Evolutionary conservation across 768 basidiomycete species (phyloP).

Genomic region (Fomitopsis pulvina): DNA sequence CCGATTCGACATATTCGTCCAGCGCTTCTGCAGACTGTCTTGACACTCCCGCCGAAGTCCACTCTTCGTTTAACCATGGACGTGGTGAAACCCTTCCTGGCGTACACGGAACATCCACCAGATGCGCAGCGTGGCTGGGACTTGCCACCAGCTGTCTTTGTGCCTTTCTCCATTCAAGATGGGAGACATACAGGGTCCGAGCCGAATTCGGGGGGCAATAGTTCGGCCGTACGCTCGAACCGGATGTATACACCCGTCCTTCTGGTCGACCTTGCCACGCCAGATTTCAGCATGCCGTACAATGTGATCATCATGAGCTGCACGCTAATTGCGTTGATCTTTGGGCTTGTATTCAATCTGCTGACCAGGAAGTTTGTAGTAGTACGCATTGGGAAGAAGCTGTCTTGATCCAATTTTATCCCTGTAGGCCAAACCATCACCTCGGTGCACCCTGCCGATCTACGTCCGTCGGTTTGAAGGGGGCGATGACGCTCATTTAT

Average conservation of each 20-base stretch:
- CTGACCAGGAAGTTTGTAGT: slow-evolving; percentile 79
- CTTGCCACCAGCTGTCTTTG: slow-evolving; percentile 77
- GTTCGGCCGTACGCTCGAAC: slow-evolving; percentile 11
- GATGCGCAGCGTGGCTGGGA: slow-evolving; percentile 96
- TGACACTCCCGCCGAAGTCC: slow-evolving; percentile 64
- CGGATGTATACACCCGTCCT: slow-evolving; percentile 76
- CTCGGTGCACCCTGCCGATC: too few species aligned
- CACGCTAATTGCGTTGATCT: slow-evolving; percentile 86
- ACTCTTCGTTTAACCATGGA: slow-evolving; percentile 64
- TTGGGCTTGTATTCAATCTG: slow-evolving; percentile 87
- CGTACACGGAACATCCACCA: slow-evolving; percentile 93
- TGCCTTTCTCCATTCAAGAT: slow-evolving; percentile 27
- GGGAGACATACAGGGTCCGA: background rate
- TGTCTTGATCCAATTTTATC: background rate
- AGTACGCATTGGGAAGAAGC: slow-evolving; percentile 22
- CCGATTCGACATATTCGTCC: slow-evolving; percentile 67
- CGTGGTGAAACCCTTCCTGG: slow-evolving; percentile 77
- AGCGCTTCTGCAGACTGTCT: slow-evolving; percentile 64
- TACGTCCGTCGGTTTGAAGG: too few species aligned
- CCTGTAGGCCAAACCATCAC: too few species aligned
- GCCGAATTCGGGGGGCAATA: background rate
- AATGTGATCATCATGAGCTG: slow-evolving; percentile 98
- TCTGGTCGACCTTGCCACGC: slow-evolving; percentile 92
- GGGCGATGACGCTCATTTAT: too few species aligned
- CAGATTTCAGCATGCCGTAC: slow-evolving; percentile 99